Evolutionary conservation across 306 rosid species (phyloP).

Genomic region (Cicer judaicum): DNA sequence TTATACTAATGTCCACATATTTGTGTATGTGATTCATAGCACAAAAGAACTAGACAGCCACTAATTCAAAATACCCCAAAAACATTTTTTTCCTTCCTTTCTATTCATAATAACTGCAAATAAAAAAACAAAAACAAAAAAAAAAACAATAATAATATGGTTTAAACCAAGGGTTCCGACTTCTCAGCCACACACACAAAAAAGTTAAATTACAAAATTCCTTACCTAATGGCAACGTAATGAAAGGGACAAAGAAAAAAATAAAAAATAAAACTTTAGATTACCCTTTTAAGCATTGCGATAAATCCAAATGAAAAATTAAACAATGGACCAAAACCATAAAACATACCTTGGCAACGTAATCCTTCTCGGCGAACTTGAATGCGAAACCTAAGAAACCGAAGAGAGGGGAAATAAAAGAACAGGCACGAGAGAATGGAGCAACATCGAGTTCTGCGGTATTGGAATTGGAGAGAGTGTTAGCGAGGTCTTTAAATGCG

Average conservation of each 20-base stretch:
- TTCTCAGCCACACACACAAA: neutral
- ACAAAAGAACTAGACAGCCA: neutral
- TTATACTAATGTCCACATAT: too few relatives aligned
- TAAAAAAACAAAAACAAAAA: neutral
- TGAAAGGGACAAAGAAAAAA: neutral
- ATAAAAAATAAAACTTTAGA: neutral
- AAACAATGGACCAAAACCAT: neutral
- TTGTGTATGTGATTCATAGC: neutral
- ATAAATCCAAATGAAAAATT: neutral
- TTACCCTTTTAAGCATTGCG: neutral
- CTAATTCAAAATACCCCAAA: neutral
- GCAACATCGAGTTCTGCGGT: conserved; percentile 58
- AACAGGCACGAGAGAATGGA: conserved; percentile 76
- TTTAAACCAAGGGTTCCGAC: neutral
- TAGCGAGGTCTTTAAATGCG: conserved; percentile 69
- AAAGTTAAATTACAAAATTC: neutral
- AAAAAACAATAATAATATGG: neutral
- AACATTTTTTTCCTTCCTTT: neutral
- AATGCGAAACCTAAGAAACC: conserved; percentile 90
- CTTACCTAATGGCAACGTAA: neutral
- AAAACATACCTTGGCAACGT: conserved; percentile 68
- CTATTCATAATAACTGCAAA: neutral
- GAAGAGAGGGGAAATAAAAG: conserved; percentile 86
- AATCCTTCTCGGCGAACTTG: conserved; percentile 95
- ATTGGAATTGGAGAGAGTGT: conserved; percentile 56